Conservation (phyloP, 768 basidiomycete species). For the Tephrocybe rancida region DNA sequence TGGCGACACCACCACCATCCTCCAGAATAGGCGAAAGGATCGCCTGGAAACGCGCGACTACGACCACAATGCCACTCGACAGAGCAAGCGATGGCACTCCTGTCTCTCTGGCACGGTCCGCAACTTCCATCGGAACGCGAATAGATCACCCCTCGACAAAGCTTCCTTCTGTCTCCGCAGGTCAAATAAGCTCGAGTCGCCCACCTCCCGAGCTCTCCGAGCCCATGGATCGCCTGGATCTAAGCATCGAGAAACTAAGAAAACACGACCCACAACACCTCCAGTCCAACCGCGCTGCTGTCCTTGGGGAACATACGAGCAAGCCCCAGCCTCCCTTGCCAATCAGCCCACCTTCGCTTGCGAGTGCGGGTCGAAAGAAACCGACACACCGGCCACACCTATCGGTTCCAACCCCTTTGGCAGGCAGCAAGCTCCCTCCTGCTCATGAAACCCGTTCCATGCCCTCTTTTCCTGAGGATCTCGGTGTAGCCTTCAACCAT, state of each 20-base stretch:
- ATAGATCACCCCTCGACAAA: neutral
- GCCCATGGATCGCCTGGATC: constrained; percentile 32
- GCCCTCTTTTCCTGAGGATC: neutral
- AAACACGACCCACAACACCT: constrained; percentile 27
- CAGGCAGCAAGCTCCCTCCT: neutral
- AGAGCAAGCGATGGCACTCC: neutral
- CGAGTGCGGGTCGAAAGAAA: constrained; percentile 19
- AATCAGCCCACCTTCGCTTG: constrained; percentile 17
- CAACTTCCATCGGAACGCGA: neutral
- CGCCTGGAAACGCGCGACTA: constrained; percentile 12
- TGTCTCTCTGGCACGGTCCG: neutral
- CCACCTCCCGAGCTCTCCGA: constrained; percentile 22
- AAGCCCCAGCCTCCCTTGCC: constrained; percentile 6
- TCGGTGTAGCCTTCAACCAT: constrained; percentile 15
- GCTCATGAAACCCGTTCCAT: neutral
- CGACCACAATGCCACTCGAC: constrained; percentile 1
- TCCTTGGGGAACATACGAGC: neutral
- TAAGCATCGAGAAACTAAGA: constrained; percentile 33
- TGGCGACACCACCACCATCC: neutral
- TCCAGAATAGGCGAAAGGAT: neutral
- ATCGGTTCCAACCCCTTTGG: constrained; percentile 2
- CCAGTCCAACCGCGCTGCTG: constrained; percentile 15
- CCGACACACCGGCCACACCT: constrained; percentile 10
- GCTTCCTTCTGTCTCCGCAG: neutral
- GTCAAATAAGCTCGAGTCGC: constrained; percentile 2